Evolutionary conservation across 768 basidiomycete species (phyloP).

Genomic region (Naganishia vishniacii): DNA sequence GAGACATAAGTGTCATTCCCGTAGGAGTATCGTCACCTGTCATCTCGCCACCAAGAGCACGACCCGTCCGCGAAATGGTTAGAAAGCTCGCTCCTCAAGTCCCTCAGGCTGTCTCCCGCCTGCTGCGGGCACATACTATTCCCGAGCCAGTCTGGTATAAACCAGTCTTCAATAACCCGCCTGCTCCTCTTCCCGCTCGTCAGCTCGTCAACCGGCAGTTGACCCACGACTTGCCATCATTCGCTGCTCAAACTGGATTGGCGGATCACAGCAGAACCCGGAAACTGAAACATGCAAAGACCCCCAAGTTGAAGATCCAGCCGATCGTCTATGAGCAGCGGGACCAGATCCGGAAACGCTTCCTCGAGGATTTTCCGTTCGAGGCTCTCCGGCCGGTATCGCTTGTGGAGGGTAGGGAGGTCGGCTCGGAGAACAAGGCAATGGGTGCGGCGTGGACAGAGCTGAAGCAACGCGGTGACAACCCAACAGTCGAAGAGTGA

Average conservation of each 20-base stretch:
- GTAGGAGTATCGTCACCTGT: too few species aligned
- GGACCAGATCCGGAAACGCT: conserved; percentile 78
- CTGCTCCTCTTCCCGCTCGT: conserved; percentile 73
- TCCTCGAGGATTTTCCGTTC: conserved; percentile 94
- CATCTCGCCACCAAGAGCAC: too few species aligned
- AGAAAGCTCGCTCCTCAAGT: conserved; percentile 70
- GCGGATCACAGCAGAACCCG: conserved; percentile 36
- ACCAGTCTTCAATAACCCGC: conserved; percentile 81
- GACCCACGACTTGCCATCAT: conserved; percentile 49
- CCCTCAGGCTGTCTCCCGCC: conserved; percentile 75
- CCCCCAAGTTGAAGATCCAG: conserved; percentile 51
- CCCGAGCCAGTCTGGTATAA: conserved; percentile 74
- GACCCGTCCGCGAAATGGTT: conserved; percentile 9
- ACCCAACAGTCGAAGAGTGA: conserved; percentile 86
- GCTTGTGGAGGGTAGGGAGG: conserved; percentile 60
- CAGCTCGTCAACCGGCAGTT: conserved; percentile 54
- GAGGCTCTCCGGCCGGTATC: conserved; percentile 78
- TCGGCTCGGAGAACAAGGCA: conserved; percentile 31
- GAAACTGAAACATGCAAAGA: conserved; percentile 32
- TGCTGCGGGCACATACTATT: conserved; percentile 63
- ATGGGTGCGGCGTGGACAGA: conserved; percentile 67
- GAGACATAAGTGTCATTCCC: too few species aligned
- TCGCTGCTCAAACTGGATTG: conserved; percentile 19
- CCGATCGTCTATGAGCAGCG: conserved; percentile 72
- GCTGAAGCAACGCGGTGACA: conserved; percentile 70